Percentiles rank a stretch among this genome's conserved stretches.
These are phyloP conservation scores for Periconia sp. DNA, from an alignment of 2,329 filamentous ascomycete genomes.

Conservation along the genomic window DNA sequence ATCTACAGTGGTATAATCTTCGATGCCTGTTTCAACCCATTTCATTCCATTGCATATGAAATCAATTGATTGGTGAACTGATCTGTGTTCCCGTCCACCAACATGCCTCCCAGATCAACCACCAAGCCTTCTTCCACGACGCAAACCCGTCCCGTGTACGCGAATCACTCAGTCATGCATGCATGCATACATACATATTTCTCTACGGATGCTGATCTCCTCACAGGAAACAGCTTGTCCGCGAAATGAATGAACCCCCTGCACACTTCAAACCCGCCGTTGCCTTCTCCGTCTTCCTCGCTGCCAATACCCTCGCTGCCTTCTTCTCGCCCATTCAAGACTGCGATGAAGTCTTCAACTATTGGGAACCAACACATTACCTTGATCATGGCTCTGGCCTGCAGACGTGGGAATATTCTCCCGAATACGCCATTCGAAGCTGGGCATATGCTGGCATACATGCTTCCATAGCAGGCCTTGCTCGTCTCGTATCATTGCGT, in stretches of 20 bases:
- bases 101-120: background rate
- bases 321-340: conserved; percentile 90
- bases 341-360: conserved; percentile 98
- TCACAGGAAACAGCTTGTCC: background rate
- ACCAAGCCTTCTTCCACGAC: background rate
- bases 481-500: conserved; percentile 54
- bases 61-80: no score
- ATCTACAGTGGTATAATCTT: no score
- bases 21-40: no score
- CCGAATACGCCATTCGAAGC: conserved; percentile 89
- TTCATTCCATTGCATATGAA: no score
- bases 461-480: conserved; percentile 68
- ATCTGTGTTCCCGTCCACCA: background rate
- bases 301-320: conserved; percentile 74
- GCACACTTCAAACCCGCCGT: conserved; percentile 64
- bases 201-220: background rate
- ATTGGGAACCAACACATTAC: conserved; percentile 97
- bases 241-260: conserved; percentile 30
- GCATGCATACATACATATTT: background rate
- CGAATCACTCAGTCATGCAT: background rate
- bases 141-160: background rate
- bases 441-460: conserved; percentile 89
- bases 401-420: conserved; percentile 98
- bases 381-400: conserved; percentile 88
- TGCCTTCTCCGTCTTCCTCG: conserved; percentile 79